Evolutionary conservation across 2,329 filamentous ascomycete species (phyloP), one percentile per base, ranked within the genome.

Genomic region (Alternaria longipes): DNA sequence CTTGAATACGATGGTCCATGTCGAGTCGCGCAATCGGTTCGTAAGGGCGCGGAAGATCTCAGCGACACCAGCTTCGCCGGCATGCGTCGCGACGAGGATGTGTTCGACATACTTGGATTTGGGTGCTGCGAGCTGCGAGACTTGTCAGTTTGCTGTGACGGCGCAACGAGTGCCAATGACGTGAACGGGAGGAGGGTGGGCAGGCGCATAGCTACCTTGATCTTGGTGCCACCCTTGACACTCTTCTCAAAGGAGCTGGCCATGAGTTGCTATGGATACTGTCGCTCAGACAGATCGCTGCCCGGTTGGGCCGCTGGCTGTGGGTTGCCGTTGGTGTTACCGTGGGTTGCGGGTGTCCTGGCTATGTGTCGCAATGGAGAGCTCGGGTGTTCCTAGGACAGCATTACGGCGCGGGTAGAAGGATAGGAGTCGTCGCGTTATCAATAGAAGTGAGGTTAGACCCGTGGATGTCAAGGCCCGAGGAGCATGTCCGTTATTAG

Each of bases 1-100:
- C 84, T 99, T 99, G 89, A 97, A 97, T 67, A 97, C 94, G 59
- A 98, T 93, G n/a, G 95, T 99, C 95, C 95, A 99, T 84, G 95
- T 97, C 69, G 94, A 94, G 79, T 99, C 95, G 77, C 93, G 90
- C 68, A 99, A 82, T 54, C 95, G 89, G 78, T 93, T 89, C 77
- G 96, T 93, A 56, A 99, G 84, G 42, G 93, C 92, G 63, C 95
- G 90, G 79, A 99, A 98, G 75, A 99, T 92, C 82, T 99, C 95
- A 62, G 90, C 94, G 62, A 99, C 93, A 69, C 94, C 95, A 55
- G 92, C 91, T 81, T 99, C 95, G 70, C 94, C 95, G 22, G 93
- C 91, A 81, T 97, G 93, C 38, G 95, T 99, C 65, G 95, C 94
- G 69, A 97, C 87, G 59, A 99, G 87, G 76, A 99, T 97, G 78